Conservation (phyloP, 805 yeast species). For the Maudiozyma saulgeensis region DNA sequence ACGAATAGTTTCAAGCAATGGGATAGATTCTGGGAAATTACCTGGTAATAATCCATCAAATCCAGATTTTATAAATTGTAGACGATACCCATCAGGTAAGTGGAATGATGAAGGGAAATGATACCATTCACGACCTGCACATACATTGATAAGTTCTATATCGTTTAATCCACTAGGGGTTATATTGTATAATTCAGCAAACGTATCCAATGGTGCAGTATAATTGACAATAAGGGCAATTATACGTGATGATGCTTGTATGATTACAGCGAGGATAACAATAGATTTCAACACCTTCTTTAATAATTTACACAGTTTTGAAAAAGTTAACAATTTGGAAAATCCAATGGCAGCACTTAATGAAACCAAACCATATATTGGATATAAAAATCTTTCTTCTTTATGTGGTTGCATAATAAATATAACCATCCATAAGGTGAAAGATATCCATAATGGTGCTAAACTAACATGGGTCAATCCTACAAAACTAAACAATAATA, state of each 20-base stretch:
- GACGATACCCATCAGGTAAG: slow-evolving; percentile 51
- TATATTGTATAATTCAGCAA: slow-evolving; percentile 26
- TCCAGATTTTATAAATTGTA: slow-evolving; percentile 63
- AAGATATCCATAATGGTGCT: slow-evolving; percentile 37
- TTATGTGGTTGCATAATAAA: slow-evolving; percentile 79
- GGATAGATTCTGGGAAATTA: slow-evolving; percentile 49
- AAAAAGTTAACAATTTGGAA: slow-evolving; percentile 12
- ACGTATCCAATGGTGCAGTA: slow-evolving; percentile 60
- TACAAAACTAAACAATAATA: slow-evolving; percentile 22
- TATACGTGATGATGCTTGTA: slow-evolving; percentile 42
- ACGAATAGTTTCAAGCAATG: slow-evolving; percentile 34
- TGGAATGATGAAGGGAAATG: slow-evolving; percentile 85
- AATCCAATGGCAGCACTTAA: slow-evolving; percentile 50
- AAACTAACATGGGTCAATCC: slow-evolving; percentile 20
- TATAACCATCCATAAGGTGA: slow-evolving; percentile 55
- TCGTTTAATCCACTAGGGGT: slow-evolving; percentile 8
- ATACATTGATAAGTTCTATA: slow-evolving; percentile 39
- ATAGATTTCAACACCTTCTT: slow-evolving; percentile 11
- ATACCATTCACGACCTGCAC: slow-evolving; percentile 95
- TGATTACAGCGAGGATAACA: slow-evolving; percentile 8
- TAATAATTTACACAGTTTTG: slow-evolving; percentile 4
- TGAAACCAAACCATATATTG: slow-evolving; percentile 63
- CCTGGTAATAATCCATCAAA: slow-evolving; percentile 87
- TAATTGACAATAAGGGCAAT: slow-evolving; percentile 56
- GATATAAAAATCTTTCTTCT: slow-evolving; percentile 86